phyloP scores from a whole-genome alignment of 192 early-diverging fungal species.

The Coemansia sp. region DNA sequence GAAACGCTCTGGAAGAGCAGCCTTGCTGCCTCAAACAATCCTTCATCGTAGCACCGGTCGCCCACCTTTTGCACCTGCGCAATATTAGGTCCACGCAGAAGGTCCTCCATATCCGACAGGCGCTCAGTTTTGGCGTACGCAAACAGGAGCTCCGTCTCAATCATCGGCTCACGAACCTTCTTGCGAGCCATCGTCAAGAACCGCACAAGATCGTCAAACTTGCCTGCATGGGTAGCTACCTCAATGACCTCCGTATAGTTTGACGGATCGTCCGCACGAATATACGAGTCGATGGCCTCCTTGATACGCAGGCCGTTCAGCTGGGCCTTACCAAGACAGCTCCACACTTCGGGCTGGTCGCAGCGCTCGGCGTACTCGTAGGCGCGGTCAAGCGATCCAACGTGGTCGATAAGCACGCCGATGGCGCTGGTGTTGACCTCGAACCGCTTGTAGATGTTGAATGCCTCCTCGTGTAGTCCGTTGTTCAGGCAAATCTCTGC shows the following conservation, averaged over 20 bases:
- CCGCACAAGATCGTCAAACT: constrained; percentile 93
- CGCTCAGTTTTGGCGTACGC: constrained; percentile 95
- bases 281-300: constrained; percentile 97
- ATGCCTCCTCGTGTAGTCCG: constrained; percentile 94
- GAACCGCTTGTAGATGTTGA: constrained; percentile 93
- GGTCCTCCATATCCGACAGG: constrained; percentile 89
- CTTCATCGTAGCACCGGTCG: constrained; percentile 92
- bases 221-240: constrained; percentile 76
- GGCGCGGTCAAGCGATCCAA: constrained; percentile 92
- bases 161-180: constrained; percentile 89
- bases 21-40: constrained; percentile 91
- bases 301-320: constrained; percentile 85
- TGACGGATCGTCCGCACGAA: constrained; percentile 88
- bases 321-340: constrained; percentile 92
- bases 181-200: constrained; percentile 96
- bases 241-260: constrained; percentile 89
- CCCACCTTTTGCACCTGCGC: constrained; percentile 91
- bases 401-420: constrained; percentile 88
- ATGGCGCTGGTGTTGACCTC: constrained; percentile 87
- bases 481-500: constrained; percentile 91
- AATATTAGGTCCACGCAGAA: constrained; percentile 90
- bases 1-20: constrained; percentile 94
- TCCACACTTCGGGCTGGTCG: constrained; percentile 93
- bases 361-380: constrained; percentile 93
- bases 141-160: constrained; percentile 94